Percentiles rank a stretch among this genome's conserved stretches.
Evolutionary conservation across 2,329 filamentous ascomycete genomes (phyloP).

Genomic region (Ophiostoma australiae): DNA sequence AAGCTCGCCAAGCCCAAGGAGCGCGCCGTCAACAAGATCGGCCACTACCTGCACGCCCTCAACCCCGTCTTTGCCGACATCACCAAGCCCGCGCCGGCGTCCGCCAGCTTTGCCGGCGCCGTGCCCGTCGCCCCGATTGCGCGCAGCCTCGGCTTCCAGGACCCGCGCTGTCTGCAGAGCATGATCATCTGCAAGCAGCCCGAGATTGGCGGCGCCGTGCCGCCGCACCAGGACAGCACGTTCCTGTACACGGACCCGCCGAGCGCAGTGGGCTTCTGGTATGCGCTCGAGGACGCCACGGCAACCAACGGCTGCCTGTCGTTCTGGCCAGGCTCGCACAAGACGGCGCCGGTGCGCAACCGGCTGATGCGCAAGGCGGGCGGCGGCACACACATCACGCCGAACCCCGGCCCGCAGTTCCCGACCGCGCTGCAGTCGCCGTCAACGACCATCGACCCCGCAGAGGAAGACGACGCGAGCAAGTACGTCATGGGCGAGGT

Average conservation of each 20-base stretch:
- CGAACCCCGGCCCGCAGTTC: conserved; percentile 62
- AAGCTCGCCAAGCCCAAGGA: conserved; percentile 72
- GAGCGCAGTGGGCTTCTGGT: conserved; percentile 92
- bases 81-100: conserved; percentile 35
- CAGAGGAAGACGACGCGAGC: conserved; percentile 41
- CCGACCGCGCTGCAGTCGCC: conserved; percentile 45
- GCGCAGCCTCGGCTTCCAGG: conserved; percentile 63
- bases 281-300: conserved; percentile 89
- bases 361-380: conserved; percentile 65
- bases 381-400: conserved; percentile 60
- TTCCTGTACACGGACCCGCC: conserved; percentile 89
- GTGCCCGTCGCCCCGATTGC: conserved; percentile 58
- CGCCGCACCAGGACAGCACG: conserved; percentile 84
- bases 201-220: conserved; percentile 87
- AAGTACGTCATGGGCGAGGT: conserved; percentile 79
- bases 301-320: conserved; percentile 81
- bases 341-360: conserved; percentile 61
- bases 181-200: conserved; percentile 99
- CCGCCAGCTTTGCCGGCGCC: conserved; percentile 38
- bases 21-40: conserved; percentile 83
- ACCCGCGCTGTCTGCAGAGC: conserved; percentile 77
- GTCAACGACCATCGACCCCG: conserved; percentile 31
- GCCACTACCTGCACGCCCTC: conserved; percentile 68
- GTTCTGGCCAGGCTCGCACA: conserved; percentile 77
- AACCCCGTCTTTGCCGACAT: conserved; percentile 61